A percentile compares a stretch with the other conserved stretches of the same genome.
These are phyloP conservation scores for Fusarium devonianum DNA, from an alignment of 2,329 filamentous ascomycete species.

Conservation along the genomic window DNA sequence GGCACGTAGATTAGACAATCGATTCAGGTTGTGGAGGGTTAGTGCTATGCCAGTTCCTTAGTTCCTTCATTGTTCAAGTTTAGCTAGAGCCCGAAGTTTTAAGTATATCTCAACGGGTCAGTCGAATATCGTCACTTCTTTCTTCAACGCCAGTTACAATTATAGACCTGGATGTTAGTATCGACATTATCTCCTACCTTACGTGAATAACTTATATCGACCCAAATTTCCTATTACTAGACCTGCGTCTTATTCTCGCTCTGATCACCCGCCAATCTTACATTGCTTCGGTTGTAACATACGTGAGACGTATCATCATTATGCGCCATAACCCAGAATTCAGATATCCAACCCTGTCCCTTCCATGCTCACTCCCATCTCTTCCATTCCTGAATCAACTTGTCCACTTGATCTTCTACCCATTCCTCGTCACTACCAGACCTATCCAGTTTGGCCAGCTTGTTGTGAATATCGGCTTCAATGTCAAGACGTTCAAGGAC, in stretches of 20 bases:
- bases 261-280: conserved; percentile 28
- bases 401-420: conserved; percentile 54
- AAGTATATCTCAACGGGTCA: too few relatives aligned
- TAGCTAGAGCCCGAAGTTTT: too few relatives aligned
- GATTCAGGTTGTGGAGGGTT: too few relatives aligned
- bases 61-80: too few relatives aligned
- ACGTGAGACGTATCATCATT: conserved; percentile 34
- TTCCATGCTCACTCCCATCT: conserved; percentile 58
- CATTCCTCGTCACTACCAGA: conserved; percentile 46
- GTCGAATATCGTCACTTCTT: too few relatives aligned
- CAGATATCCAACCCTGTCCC: conserved; percentile 14
- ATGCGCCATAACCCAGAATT: conserved; percentile 27
- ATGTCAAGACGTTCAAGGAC: conserved; percentile 66
- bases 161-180: too few relatives aligned
- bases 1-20: too few relatives aligned
- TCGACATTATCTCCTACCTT: too few relatives aligned
- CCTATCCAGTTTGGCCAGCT: conserved; percentile 55
- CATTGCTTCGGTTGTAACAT: conserved; percentile 25
- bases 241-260: conserved; percentile 28
- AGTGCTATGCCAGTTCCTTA: too few relatives aligned
- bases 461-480: conserved; percentile 65
- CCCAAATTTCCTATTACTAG: conserved; percentile 4
- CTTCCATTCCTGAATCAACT: conserved; percentile 63
- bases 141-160: too few relatives aligned
- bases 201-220: too few relatives aligned